Evolutionary conservation across 345 rosid species (phyloP).

Genomic region (Erysimum cheiranthoides): DNA sequence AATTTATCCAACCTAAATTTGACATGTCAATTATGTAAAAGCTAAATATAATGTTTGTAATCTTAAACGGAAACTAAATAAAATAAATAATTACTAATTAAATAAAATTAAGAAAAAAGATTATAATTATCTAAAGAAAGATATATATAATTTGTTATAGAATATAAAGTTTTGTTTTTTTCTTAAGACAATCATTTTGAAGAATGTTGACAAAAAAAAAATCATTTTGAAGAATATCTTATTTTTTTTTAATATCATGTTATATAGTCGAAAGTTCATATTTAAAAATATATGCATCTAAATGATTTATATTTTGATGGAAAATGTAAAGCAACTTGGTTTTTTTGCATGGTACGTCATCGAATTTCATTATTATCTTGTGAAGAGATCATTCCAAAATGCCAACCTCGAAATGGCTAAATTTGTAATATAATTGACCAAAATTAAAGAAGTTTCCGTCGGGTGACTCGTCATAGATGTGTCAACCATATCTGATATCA

Average conservation of each 20-base stretch:
- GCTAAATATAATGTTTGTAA: conserved; percentile 18
- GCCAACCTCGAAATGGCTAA: conserved; percentile 45
- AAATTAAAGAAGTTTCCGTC: not conserved
- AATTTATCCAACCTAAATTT: conserved; percentile 20
- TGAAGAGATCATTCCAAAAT: conserved; percentile 20
- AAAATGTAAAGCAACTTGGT: not conserved
- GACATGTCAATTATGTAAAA: conserved; percentile 17
- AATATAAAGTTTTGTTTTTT: not conserved
- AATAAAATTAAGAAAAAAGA: not conserved
- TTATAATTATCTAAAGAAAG: not conserved
- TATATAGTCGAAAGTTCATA: not conserved
- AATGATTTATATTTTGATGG: conserved; percentile 4
- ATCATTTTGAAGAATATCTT: too few species aligned
- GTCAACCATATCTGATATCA: conserved; percentile 34
- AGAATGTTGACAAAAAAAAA: too few species aligned
- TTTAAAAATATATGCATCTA: not conserved
- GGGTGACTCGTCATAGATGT: conserved; percentile 37
- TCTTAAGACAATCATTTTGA: too few species aligned
- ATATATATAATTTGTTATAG: too few species aligned
- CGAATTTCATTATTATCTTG: conserved; percentile 34
- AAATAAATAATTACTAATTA: not conserved
- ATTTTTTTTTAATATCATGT: too few species aligned
- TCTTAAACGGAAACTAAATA: not conserved
- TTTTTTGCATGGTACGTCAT: too few species aligned
- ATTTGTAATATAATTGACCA: conserved; percentile 39